Evolutionary conservation across 257 asterid genomes (phyloP).

Genomic region (Solanum corneliomulleri): DNA sequence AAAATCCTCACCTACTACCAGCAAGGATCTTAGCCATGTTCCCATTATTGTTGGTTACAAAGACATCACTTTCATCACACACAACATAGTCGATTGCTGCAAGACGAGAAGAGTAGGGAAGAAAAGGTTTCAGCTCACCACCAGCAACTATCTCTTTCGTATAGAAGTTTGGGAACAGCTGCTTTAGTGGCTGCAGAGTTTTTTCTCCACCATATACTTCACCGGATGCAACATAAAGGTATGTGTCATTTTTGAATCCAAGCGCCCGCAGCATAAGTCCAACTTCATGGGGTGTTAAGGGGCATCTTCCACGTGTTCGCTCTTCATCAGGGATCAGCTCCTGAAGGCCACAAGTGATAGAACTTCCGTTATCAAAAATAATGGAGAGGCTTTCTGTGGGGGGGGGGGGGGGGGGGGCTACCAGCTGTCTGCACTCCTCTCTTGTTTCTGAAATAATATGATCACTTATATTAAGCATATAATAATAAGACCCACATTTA

Average conservation of each 20-base stretch:
- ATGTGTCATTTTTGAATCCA: constrained; percentile 75
- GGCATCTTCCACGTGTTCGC: constrained; percentile 88
- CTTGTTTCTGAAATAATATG: not conserved
- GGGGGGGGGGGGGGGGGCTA: not conserved
- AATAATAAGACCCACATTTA: not conserved
- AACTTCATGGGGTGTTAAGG: constrained; percentile 94
- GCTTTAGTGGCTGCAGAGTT: constrained; percentile 82
- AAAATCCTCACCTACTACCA: constrained; percentile 65
- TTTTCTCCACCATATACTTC: constrained; percentile 98
- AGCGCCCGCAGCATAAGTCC: constrained; percentile 95
- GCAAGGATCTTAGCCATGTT: constrained; percentile 99
- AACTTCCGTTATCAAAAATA: not conserved
- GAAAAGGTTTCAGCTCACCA: constrained; percentile 66
- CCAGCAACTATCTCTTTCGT: constrained; percentile 84
- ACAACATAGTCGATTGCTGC: constrained; percentile 94
- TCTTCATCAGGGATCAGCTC: constrained; percentile 93
- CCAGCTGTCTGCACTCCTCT: not conserved
- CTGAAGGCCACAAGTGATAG: constrained; percentile 18
- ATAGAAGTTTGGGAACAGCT: constrained; percentile 90
- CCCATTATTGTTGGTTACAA: constrained; percentile 93
- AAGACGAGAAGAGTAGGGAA: constrained; percentile 89
- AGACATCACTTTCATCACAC: constrained; percentile 94
- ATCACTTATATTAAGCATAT: not conserved
- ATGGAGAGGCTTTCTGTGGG: not conserved
- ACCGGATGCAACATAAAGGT: constrained; percentile 92